Percentiles rank a stretch among this genome's conserved stretches.
These are phyloP conservation scores for Eragrostis curvula DNA, from an alignment of 176 grass and related monocot genomes.

Conservation along the genomic window DNA sequence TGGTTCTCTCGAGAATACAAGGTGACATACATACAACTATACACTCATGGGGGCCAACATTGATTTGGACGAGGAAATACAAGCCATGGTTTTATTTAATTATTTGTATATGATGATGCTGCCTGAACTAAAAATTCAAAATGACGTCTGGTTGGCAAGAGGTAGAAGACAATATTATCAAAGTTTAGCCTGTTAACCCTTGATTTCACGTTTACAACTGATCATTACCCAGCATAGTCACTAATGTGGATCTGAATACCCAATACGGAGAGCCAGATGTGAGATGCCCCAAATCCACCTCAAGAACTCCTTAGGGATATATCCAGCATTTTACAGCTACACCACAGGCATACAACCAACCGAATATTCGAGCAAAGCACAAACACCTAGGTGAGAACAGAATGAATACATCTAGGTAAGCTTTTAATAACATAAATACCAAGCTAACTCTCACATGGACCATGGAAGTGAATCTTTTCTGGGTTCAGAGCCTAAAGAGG, in stretches of 20 bases:
- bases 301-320: neutral
- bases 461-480: neutral
- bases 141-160: neutral
- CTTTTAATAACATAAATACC: neutral
- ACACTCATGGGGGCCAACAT: neutral
- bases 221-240: neutral
- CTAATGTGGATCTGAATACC: neutral
- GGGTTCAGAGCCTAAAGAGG: neutral
- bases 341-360: conserved; percentile 4
- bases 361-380: neutral
- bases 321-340: neutral
- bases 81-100: neutral
- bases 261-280: no score
- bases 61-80: neutral
- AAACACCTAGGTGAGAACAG: conserved; percentile 16
- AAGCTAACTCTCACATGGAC: neutral
- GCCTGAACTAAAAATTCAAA: neutral
- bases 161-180: neutral
- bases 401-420: neutral
- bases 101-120: neutral
- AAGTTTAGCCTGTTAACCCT: neutral
- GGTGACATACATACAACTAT: neutral
- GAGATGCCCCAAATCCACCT: neutral
- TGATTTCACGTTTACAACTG: neutral
- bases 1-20: neutral